Percentiles rank a stretch among this genome's conserved stretches.
phyloP scores from a whole-genome alignment of 768 basidiomycete species.

The Leccinum olivaceopallidum region DNA sequence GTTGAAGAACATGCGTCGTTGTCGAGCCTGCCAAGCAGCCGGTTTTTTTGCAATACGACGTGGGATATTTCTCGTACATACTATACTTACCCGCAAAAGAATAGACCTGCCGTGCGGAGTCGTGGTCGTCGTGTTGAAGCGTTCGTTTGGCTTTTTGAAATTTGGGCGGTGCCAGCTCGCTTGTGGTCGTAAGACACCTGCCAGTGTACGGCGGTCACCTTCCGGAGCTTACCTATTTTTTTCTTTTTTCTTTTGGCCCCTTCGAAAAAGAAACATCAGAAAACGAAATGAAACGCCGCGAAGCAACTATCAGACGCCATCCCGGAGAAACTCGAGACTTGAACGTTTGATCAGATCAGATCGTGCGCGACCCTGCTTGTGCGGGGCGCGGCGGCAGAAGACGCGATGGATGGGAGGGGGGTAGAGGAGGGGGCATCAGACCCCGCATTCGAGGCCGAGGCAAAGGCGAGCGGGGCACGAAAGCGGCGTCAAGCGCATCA shows the following conservation, averaged over 20 bases:
- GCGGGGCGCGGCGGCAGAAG: too few relatives aligned
- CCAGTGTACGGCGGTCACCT: background rate
- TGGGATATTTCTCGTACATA: background rate
- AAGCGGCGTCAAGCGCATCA: too few relatives aligned
- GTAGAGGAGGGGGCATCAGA: too few relatives aligned
- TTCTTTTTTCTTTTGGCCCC: background rate
- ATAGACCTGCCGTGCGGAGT: too few relatives aligned
- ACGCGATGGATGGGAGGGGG: too few relatives aligned
- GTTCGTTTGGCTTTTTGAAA: background rate
- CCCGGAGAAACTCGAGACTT: conserved; percentile 8
- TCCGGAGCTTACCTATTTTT: background rate
- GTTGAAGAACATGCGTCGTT: background rate
- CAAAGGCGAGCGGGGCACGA: too few relatives aligned
- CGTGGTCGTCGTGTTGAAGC: too few relatives aligned
- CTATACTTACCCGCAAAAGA: background rate
- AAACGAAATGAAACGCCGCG: conserved; percentile 17
- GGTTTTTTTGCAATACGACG: background rate
- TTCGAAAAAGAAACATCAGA: background rate
- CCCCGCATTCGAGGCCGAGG: too few relatives aligned
- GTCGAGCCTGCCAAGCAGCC: background rate
- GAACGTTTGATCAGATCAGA: too few relatives aligned
- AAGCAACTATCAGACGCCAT: conserved; percentile 2
- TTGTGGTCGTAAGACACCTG: background rate
- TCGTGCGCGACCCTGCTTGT: too few relatives aligned
- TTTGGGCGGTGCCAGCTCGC: background rate